Evolutionary conservation across 2,329 filamentous ascomycete genomes (phyloP).

Genomic region (Tetracladium maxilliforme): DNA sequence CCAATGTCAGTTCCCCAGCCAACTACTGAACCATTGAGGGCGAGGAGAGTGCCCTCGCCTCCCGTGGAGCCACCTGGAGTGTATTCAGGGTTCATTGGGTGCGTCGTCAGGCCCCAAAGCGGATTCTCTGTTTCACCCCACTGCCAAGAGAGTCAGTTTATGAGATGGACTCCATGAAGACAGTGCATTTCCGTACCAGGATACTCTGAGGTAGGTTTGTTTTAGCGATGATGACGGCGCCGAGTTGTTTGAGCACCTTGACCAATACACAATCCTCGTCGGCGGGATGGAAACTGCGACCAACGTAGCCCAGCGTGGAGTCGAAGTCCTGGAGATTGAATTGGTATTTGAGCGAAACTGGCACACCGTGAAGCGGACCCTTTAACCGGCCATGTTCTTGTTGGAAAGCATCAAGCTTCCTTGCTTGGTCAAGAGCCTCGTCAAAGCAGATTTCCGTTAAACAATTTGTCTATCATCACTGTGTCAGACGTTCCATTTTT

Average conservation of each 20-base stretch:
- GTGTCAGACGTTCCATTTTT: conserved; percentile 1
- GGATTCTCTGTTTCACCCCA: conserved; percentile 39
- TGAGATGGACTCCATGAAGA: conserved; percentile 19
- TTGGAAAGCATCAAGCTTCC: conserved; percentile 20
- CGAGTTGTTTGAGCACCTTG: conserved; percentile 28
- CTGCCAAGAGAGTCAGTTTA: conserved; percentile 12
- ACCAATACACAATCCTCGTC: conserved; percentile 31
- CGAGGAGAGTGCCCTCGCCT: conserved; percentile 24
- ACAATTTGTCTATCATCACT: conserved; percentile 18
- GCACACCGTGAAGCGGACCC: conserved; percentile 36
- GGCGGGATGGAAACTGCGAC: conserved; percentile 30
- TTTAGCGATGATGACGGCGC: conserved; percentile 36
- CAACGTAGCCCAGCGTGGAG: conserved; percentile 42
- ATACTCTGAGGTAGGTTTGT: conserved; percentile 35
- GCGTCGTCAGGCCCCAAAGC: conserved; percentile 31
- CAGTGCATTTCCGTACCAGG: conserved; percentile 21
- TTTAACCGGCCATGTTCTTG: conserved; percentile 21
- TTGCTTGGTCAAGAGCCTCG: conserved; percentile 20
- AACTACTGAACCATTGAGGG: conserved; percentile 22
- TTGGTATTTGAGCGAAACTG: conserved; percentile 43
- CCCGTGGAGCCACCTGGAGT: conserved; percentile 31
- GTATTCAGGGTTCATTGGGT: conserved; percentile 23
- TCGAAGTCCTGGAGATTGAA: conserved; percentile 44
- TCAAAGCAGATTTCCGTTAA: conserved; percentile 26
- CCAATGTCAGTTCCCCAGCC: conserved; percentile 37